Conservation (phyloP, 495 filamentous ascomycete species). For the Haplographium delicatum region DNA sequence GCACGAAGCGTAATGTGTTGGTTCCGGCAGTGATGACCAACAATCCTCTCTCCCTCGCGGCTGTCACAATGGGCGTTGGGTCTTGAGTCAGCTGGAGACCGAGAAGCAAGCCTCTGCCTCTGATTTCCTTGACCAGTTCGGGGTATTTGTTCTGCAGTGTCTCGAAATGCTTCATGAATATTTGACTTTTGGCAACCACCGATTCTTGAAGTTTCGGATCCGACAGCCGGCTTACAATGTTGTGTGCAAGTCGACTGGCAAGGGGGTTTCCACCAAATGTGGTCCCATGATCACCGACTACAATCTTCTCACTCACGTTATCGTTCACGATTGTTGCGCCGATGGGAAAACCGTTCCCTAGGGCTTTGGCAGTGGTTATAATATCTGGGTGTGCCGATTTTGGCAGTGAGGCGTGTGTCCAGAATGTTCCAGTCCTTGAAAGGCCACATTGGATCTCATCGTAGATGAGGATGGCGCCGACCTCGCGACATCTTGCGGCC, state of each 20-base stretch:
- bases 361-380: slow-evolving; percentile 87
- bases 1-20: slow-evolving; percentile 84
- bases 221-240: slow-evolving; percentile 71
- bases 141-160: slow-evolving; percentile 62
- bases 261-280: slow-evolving; percentile 97
- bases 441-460: slow-evolving; percentile 97
- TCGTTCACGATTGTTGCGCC: slow-evolving; percentile 83
- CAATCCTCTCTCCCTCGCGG: slow-evolving; percentile 81
- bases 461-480: slow-evolving; percentile 84
- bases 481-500: slow-evolving; percentile 73
- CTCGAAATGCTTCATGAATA: slow-evolving; percentile 62
- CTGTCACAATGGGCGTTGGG: slow-evolving; percentile 67
- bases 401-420: slow-evolving; percentile 76
- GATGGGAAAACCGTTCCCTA: slow-evolving; percentile 94
- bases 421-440: slow-evolving; percentile 77
- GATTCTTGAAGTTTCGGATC: slow-evolving; percentile 55
- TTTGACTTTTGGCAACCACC: slow-evolving; percentile 58
- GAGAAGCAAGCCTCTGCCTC: slow-evolving; percentile 78
- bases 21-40: slow-evolving; percentile 87
- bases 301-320: slow-evolving; percentile 73
- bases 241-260: slow-evolving; percentile 74
- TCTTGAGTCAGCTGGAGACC: slow-evolving; percentile 74
- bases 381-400: slow-evolving; percentile 86
- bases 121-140: slow-evolving; percentile 64
- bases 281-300: slow-evolving; percentile 90